A percentile compares a stretch with the other conserved stretches of the same genome.
Evolutionary conservation across 495 filamentous ascomycete genomes (phyloP).

Genomic region (Podospora anserina): DNA sequence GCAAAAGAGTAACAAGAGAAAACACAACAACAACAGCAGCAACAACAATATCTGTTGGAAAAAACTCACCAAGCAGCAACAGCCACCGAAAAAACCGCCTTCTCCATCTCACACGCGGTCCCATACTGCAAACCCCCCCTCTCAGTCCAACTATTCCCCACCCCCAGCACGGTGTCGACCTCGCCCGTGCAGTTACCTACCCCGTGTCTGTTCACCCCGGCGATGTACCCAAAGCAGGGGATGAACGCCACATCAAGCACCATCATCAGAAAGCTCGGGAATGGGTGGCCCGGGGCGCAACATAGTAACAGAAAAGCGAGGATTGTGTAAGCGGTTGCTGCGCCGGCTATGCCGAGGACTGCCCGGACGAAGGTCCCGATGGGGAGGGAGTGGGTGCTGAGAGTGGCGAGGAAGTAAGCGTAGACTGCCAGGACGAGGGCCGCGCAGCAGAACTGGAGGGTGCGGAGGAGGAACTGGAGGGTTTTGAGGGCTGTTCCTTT

Average conservation of each 20-base stretch:
- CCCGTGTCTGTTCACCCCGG: slow-evolving; percentile 60
- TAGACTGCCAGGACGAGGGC: slow-evolving; percentile 75
- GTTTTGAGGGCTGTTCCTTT: slow-evolving; percentile 58
- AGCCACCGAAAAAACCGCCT: slow-evolving; percentile 69
- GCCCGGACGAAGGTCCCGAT: slow-evolving; percentile 67
- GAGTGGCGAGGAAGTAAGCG: slow-evolving; percentile 67
- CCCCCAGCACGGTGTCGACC: slow-evolving; percentile 66
- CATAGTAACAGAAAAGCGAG: slow-evolving; percentile 69
- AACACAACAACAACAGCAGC: background rate
- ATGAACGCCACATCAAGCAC: slow-evolving; percentile 59
- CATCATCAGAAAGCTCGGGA: slow-evolving; percentile 66
- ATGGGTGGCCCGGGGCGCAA: slow-evolving; percentile 68
- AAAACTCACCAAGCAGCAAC: slow-evolving; percentile 69
- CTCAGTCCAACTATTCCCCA: slow-evolving; percentile 47
- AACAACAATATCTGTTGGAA: background rate
- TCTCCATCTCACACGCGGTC: slow-evolving; percentile 65
- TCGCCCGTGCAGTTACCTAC: slow-evolving; percentile 57
- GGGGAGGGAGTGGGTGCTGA: slow-evolving; percentile 53
- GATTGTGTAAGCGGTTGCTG: slow-evolving; percentile 66
- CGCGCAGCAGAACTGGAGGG: slow-evolving; percentile 67
- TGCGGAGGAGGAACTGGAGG: slow-evolving; percentile 60
- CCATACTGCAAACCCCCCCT: slow-evolving; percentile 31
- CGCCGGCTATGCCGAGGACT: slow-evolving; percentile 77
- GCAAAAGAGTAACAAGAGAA: background rate
- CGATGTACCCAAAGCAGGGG: slow-evolving; percentile 60